A percentile compares a stretch with the other conserved stretches of the same genome.
These are phyloP conservation scores for Aechmea fasciata DNA, from an alignment of 176 grass and related monocot genomes.

Conservation along the genomic window DNA sequence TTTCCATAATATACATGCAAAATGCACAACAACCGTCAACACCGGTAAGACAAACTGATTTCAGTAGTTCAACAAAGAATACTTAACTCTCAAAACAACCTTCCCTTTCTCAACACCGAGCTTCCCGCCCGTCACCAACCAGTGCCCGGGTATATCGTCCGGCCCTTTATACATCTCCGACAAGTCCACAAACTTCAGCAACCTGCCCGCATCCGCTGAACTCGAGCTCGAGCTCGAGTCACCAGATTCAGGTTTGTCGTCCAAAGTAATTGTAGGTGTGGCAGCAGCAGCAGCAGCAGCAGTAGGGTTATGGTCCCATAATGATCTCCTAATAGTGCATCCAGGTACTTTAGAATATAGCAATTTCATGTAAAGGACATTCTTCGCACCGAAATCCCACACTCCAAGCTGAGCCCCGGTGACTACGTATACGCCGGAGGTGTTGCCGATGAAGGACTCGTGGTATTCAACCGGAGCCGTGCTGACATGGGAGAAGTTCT, in stretches of 20 bases:
- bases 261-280: not conserved
- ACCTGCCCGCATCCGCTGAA: conserved; percentile 22
- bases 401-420: conserved; percentile 62
- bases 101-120: conserved; percentile 45
- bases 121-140: conserved; percentile 65
- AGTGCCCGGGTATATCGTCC: conserved; percentile 53
- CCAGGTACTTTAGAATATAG: conserved; percentile 51
- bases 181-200: conserved; percentile 46
- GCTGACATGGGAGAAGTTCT: conserved; percentile 53
- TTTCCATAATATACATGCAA: not conserved
- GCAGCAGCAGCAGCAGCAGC: no score
- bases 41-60: not conserved
- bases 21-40: not conserved
- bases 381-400: conserved; percentile 61
- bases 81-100: conserved; percentile 56
- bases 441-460: conserved; percentile 25
- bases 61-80: conserved; percentile 59
- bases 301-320: conserved; percentile 49
- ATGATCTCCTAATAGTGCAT: conserved; percentile 51
- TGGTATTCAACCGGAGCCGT: conserved; percentile 46
- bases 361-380: conserved; percentile 55
- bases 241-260: conserved; percentile 6
- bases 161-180: conserved; percentile 51
- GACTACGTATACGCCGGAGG: conserved; percentile 35
- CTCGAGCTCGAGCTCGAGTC: conserved; percentile 18